Conservation (phyloP, 1,284 basidiomycete genomes). For the Ganoderma multipileum region DNA sequence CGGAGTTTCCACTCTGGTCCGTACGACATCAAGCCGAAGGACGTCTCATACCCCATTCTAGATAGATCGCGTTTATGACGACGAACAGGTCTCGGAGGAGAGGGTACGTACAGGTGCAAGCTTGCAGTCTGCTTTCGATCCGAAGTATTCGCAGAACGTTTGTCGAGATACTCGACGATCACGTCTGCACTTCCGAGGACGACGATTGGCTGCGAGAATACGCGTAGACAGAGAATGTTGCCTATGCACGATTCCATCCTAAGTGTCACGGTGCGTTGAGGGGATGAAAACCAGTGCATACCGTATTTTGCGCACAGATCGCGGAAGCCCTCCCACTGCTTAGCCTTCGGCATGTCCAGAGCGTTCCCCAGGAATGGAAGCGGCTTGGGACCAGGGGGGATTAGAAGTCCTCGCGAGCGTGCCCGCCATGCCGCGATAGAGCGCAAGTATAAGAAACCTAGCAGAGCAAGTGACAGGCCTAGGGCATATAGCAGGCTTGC, state of each 20-base stretch:
- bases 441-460: conserved; percentile 1
- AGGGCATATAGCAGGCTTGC: neutral
- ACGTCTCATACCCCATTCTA: conserved; percentile 12
- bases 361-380: conserved; percentile 11
- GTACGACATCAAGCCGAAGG: conserved; percentile 18
- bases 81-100: neutral
- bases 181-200: conserved; percentile 7
- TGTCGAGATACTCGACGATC: conserved; percentile 17
- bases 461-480: neutral
- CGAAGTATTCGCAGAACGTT: conserved; percentile 17
- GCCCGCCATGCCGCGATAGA: conserved; percentile 3
- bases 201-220: conserved; percentile 8
- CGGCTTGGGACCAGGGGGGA: neutral
- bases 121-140: conserved; percentile 21
- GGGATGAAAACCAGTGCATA: neutral
- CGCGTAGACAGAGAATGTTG: conserved; percentile 1
- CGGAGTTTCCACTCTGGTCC: conserved; percentile 16
- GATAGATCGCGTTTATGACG: neutral
- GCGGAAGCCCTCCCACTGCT: conserved; percentile 14
- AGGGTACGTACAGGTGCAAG: conserved; percentile 10
- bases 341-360: conserved; percentile 6
- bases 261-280: neutral
- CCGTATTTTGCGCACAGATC: conserved; percentile 7
- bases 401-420: conserved; percentile 6
- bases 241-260: neutral